phyloP scores from a whole-genome alignment of 2,329 filamentous ascomycete genomes.

The Fusarium liriodendri region DNA sequence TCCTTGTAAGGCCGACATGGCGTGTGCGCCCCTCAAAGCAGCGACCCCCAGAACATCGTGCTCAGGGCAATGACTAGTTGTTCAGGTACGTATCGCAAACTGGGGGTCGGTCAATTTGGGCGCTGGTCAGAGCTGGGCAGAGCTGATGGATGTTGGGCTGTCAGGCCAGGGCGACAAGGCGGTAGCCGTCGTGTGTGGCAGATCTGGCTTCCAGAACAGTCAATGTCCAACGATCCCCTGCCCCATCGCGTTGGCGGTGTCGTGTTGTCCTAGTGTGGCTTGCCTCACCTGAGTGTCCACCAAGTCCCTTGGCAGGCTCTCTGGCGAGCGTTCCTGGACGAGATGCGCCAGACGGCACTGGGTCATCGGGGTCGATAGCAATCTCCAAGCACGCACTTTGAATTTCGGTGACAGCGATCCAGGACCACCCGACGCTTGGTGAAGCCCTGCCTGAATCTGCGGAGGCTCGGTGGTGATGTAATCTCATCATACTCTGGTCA shows the following conservation, averaged over 20 bases:
- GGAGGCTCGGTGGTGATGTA: conserved; percentile 24
- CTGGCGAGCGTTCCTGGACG: conserved; percentile 25
- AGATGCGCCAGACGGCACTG: conserved; percentile 13
- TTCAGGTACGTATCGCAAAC: conserved; percentile 8
- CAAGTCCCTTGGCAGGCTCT: conserved; percentile 30
- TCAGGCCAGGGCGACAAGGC: conserved; percentile 33
- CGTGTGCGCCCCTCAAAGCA: conserved; percentile 39
- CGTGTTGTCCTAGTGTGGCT: conserved; percentile 40
- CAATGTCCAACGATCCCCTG: conserved; percentile 32
- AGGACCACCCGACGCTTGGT: conserved; percentile 19
- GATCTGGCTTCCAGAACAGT: conserved; percentile 44
- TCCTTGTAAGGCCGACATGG: conserved; percentile 39
- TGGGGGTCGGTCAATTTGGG: conserved; percentile 37
- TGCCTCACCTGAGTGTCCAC: conserved; percentile 42
- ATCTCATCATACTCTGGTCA: conserved; percentile 34
- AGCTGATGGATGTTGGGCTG: conserved; percentile 35
- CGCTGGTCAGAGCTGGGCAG: conserved; percentile 36
- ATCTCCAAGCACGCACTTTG: conserved; percentile 36
- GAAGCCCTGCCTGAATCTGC: conserved; percentile 33
- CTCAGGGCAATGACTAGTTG: conserved; percentile 31
- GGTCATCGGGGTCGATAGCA: conserved; percentile 30
- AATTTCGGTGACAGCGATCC: conserved; percentile 43
- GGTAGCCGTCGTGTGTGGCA: conserved; percentile 32
- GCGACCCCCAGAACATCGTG: conserved; percentile 16
- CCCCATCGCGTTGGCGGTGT: conserved; percentile 34